Base-by-base conservation (phyloP, 73 alveolate species). In the Stentor coeruleus region DNA sequence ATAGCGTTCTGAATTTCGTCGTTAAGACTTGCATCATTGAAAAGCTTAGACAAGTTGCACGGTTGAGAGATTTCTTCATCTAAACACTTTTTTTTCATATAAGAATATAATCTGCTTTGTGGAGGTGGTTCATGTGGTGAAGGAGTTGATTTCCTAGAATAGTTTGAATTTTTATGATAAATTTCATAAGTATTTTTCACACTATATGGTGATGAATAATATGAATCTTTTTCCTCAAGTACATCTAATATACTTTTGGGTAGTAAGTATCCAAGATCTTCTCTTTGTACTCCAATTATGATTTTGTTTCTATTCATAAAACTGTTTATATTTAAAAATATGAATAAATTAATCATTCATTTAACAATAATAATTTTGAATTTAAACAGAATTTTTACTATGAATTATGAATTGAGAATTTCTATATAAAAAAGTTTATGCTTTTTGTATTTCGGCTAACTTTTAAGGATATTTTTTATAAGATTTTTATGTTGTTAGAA, bases 1-100 rank as follows among this genome's bases (percentile, higher is more conserved):
- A 49, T 11, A 20, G 66, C 66, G 66, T 49, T 49, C 66, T 49
- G 66, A 49, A 49, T 49, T 11, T 49, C 66, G 66, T 49, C 66
- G 20, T 49, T 49, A 11, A 49, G 6, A 11, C 28, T 11, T 11
- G 20, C 66, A 49, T 49, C 66, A 20, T 49, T 49, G 20, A 49
- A 49, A 49, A 49, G 20, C 66, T 49, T 6, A 11, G 66, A 49
- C 66, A 49, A 49, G 66, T 49, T 49, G 66, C 66, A 49, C 6
- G 66, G 66, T 49, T 20, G 6, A 6, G 66, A 6, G 66, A 49
- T 49, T 49, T 49, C 66, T n/a, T n/a, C n/a, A 49, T 49, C 66
- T 11, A 49, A 6, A 11, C 28, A 49, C 20, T 49, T 49, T 20
- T 49, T 49, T 49, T 11, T 6, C 6, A 49, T 6, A 49, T 49